A percentile compares a stretch with the other conserved stretches of the same genome.
phyloP scores from a whole-genome alignment of 2,329 filamentous ascomycete species.

The Phaeoacremonium minimum region DNA sequence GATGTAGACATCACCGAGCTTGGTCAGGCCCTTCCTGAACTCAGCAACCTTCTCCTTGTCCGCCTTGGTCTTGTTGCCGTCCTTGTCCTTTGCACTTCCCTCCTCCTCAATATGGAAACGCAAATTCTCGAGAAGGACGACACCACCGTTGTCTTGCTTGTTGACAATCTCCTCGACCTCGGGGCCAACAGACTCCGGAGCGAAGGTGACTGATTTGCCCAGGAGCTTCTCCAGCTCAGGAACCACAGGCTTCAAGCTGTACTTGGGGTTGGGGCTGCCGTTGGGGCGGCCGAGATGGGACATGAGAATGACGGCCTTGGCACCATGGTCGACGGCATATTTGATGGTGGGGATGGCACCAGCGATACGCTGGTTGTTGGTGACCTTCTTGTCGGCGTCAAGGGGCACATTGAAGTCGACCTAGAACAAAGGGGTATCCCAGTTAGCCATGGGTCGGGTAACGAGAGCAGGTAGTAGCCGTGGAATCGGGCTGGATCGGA shows the following conservation, averaged over 20 bases:
- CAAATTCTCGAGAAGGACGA: slow-evolving; percentile 94
- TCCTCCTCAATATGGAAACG: slow-evolving; percentile 98
- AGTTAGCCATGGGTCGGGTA: too few relatives aligned
- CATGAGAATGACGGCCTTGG: slow-evolving; percentile 94
- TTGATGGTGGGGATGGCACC: slow-evolving; percentile 95
- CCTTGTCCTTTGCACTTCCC: slow-evolving; percentile 87
- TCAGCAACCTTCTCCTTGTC: slow-evolving; percentile 88
- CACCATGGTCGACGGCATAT: slow-evolving; percentile 83
- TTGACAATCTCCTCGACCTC: slow-evolving; percentile 88
- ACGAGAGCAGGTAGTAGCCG: too few relatives aligned
- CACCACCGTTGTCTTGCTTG: slow-evolving; percentile 73
- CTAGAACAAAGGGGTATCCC: slow-evolving; percentile 40
- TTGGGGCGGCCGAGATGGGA: slow-evolving; percentile 96
- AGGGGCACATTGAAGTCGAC: slow-evolving; percentile 99
- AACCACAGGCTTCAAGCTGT: slow-evolving; percentile 89
- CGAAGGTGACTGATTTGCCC: slow-evolving; percentile 77
- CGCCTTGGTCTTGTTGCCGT: slow-evolving; percentile 97
- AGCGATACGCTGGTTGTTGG: slow-evolving; percentile 97
- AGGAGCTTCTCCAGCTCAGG: slow-evolving; percentile 89
- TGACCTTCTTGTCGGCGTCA: slow-evolving; percentile 87
- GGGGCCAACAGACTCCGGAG: slow-evolving; percentile 83
- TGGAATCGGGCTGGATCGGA: too few relatives aligned
- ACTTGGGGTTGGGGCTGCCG: slow-evolving; percentile 85
- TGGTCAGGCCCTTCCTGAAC: slow-evolving; percentile 93
- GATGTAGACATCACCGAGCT: slow-evolving; percentile 92